A percentile compares a stretch with the other conserved stretches of the same genome.
Conservation (phyloP, 1,284 basidiomycete species). For the Rhodotorula sp. region DNA sequence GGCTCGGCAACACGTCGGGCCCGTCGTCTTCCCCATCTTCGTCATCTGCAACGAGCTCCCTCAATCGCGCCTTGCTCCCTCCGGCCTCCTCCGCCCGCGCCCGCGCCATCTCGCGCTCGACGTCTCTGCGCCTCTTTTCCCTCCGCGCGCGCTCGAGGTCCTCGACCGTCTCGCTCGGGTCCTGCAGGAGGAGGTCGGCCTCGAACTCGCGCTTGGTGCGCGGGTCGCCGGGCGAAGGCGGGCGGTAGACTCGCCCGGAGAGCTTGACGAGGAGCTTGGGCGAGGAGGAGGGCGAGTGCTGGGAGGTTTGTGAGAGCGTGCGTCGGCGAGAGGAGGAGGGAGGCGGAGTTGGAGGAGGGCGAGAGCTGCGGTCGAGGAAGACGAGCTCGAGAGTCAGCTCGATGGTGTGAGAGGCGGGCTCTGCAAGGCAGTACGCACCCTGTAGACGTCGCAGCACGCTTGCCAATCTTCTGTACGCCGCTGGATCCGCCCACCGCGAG, state of each 20-base stretch:
- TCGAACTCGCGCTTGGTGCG: slow-evolving; percentile 16
- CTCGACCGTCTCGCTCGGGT: slow-evolving; percentile 33
- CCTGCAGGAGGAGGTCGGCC: slow-evolving; percentile 27
- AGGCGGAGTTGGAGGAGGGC: slow-evolving; percentile 12
- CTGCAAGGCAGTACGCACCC: too few species aligned
- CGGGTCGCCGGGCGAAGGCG: slow-evolving; percentile 16
- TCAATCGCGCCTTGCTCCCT: neutral
- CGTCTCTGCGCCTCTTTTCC: slow-evolving; percentile 14
- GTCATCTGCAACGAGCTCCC: slow-evolving; percentile 2
- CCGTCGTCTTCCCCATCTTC: neutral
- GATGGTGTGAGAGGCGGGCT: too few species aligned
- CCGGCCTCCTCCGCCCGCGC: neutral
- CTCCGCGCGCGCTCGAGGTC: slow-evolving; percentile 19
- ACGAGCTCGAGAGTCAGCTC: too few species aligned
- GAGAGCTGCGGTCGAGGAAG: too few species aligned
- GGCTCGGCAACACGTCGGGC: neutral
- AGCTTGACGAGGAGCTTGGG: slow-evolving; percentile 34
- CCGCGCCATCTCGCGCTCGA: slow-evolving; percentile 27
- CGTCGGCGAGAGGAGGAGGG: slow-evolving; percentile 2
- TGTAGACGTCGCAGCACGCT: too few species aligned
- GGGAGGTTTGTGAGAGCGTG: neutral
- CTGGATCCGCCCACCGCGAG: too few species aligned
- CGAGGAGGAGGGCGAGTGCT: neutral
- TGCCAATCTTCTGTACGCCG: too few species aligned
- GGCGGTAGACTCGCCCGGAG: slow-evolving; percentile 37